Evolutionary conservation across 768 basidiomycete genomes (phyloP), one percentile per base, ranked within the genome.

Genomic region (Piloderma croceum): DNA sequence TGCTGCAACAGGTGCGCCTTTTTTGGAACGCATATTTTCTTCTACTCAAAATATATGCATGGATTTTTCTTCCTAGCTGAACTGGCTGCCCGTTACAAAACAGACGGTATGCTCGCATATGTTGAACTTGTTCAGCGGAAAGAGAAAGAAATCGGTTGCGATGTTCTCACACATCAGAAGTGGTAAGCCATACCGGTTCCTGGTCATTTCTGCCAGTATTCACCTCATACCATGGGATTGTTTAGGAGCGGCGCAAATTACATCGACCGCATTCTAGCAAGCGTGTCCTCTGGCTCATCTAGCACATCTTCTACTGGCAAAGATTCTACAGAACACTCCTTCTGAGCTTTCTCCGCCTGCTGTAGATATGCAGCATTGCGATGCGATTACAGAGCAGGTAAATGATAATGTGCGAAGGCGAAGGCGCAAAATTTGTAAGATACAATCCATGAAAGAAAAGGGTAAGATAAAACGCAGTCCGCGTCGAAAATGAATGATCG

Each of bases 81-180:
- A 57, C 77, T 94, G 19, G 79, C 91, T 18, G 67, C 74, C 15
- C 73, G 74, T 17, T 94, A 77, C 72, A 85, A 89, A 66, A 75
- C 79, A 19, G 88, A 93, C 34, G 90, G 90, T 34, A 92, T 94
- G 86, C 75, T 90, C 23, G 91, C 91, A 18, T 94, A 94, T 60
- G 90, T 92, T 34, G 74, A 92, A 44, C 77, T 90, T 15, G 77
- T 93, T 36, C 90, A 94, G 56, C 69, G 78, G 48, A 90, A 87
- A 59, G 90, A 94, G 62, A 86, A 83, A 61, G 89, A 83, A 51
- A 76, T 91, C 37, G 85, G 85, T 24, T 86, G 84, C 44, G 90
- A 94, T 58, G 90, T 94, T 23, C 68, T 93, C 34, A 94, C 87
- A 3, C 90, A 94, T 61, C 90, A 94, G 66, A 93, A 91, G 73